These are phyloP conservation scores for Vitis rotundifolia DNA, from an alignment of 164 flowering plant species.

Conservation along the genomic window DNA sequence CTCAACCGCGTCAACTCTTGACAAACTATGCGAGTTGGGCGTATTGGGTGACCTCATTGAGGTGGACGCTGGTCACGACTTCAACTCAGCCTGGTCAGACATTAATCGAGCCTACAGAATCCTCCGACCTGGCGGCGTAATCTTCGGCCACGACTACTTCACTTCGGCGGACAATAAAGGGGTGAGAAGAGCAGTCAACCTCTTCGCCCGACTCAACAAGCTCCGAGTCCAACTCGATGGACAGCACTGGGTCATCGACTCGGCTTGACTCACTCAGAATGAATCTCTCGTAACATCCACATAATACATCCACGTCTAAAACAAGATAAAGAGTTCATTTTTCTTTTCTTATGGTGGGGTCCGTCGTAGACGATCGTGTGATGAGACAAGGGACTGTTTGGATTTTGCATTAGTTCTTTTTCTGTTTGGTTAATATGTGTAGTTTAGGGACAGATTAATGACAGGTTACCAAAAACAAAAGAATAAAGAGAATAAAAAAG, in stretches of 20 bases:
- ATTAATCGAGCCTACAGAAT: slow-evolving; percentile 62
- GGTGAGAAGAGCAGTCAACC: slow-evolving; percentile 66
- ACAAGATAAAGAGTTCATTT: no score
- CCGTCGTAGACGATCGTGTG: no score
- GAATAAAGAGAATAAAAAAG: no score
- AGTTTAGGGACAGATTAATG: no score
- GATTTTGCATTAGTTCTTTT: no score
- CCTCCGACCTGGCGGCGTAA: slow-evolving; percentile 66
- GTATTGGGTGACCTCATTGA: slow-evolving; percentile 64
- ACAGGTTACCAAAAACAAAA: no score
- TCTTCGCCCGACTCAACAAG: slow-evolving; percentile 56
- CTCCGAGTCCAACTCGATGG: slow-evolving; percentile 53
- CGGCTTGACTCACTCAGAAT: slow-evolving; percentile 5
- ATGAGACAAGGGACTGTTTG: no score
- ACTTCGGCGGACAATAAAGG: slow-evolving; percentile 53
- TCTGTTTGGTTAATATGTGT: no score
- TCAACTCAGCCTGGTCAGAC: slow-evolving; percentile 77
- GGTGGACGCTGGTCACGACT: slow-evolving; percentile 82
- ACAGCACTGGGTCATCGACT: slow-evolving; percentile 68
- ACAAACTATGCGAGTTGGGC: slow-evolving; percentile 68
- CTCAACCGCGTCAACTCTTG: slow-evolving; percentile 54
- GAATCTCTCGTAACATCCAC: not conserved
- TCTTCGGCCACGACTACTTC: slow-evolving; percentile 78
- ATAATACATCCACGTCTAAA: not conserved
- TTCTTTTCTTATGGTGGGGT: no score